Percentiles rank a stretch among this genome's conserved stretches.
Evolutionary conservation across 768 basidiomycete genomes (phyloP).

Genomic region (Mycena pura): DNA sequence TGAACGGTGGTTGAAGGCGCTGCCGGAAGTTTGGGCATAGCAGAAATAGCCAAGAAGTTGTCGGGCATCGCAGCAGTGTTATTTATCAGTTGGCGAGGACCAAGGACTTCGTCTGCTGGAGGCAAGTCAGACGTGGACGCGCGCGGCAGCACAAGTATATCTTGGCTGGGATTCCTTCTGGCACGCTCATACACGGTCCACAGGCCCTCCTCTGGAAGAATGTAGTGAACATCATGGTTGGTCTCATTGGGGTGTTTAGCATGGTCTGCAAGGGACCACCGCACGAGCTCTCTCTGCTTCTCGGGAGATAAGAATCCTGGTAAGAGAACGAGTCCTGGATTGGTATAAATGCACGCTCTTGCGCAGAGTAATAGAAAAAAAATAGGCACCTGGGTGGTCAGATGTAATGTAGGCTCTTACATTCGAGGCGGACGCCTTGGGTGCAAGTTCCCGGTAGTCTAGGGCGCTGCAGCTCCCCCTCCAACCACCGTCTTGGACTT

Average conservation of each 20-base stretch:
- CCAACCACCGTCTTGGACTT: slow-evolving; percentile 56
- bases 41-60: slow-evolving; percentile 58
- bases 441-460: slow-evolving; percentile 38
- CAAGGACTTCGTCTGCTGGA: slow-evolving; percentile 38
- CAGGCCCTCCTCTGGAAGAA: slow-evolving; percentile 74
- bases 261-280: slow-evolving; percentile 78
- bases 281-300: slow-evolving; percentile 72
- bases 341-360: slow-evolving; percentile 12
- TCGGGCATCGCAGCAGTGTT: slow-evolving; percentile 71
- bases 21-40: slow-evolving; percentile 64
- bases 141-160: slow-evolving; percentile 53
- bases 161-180: slow-evolving; percentile 36
- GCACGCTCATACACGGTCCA: slow-evolving; percentile 69
- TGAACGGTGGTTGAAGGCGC: slow-evolving; percentile 68
- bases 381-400: slow-evolving; percentile 59
- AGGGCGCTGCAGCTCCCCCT: slow-evolving; percentile 49
- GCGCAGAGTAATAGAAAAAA: background rate
- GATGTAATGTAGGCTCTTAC: slow-evolving; percentile 55
- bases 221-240: slow-evolving; percentile 88
- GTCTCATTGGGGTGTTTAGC: slow-evolving; percentile 85
- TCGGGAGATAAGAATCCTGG: slow-evolving; percentile 70
- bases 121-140: slow-evolving; percentile 37
- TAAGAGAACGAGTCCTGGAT: slow-evolving; percentile 81
- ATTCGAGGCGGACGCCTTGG: slow-evolving; percentile 26
- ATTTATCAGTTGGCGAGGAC: slow-evolving; percentile 72